A percentile compares a stretch with the other conserved stretches of the same genome.
Evolutionary conservation across 768 basidiomycete species (phyloP).

Genomic region (Pisolithus orientalis): DNA sequence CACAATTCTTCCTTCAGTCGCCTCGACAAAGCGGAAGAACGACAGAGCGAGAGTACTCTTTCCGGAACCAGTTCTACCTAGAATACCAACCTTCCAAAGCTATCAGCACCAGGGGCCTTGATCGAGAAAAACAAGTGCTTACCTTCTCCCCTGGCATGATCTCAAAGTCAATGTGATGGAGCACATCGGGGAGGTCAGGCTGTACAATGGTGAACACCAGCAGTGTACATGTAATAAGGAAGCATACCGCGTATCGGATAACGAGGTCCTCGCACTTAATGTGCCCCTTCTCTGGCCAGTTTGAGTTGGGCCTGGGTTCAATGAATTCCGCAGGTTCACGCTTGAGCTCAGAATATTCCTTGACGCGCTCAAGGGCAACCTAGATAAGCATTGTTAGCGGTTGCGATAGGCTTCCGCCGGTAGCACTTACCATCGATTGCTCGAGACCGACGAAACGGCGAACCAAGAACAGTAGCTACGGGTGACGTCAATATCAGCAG

Average conservation of each 20-base stretch:
- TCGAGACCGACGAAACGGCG: constrained; percentile 83
- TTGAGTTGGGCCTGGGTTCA: constrained; percentile 73
- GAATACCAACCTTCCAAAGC: constrained; percentile 50
- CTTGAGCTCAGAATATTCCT: constrained; percentile 79
- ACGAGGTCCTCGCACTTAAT: constrained; percentile 70
- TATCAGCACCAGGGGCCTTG: background rate
- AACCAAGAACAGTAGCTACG: constrained; percentile 58
- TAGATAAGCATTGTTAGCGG: constrained; percentile 19
- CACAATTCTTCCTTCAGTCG: constrained; percentile 64
- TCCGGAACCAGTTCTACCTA: constrained; percentile 66
- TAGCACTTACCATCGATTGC: constrained; percentile 74
- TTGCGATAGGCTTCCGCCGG: background rate
- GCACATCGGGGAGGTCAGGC: constrained; percentile 83
- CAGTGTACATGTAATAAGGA: constrained; percentile 5
- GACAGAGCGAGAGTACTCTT: constrained; percentile 80
- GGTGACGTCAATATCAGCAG: constrained; percentile 12
- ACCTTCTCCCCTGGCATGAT: constrained; percentile 75
- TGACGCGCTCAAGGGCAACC: constrained; percentile 85
- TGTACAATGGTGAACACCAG: constrained; percentile 21
- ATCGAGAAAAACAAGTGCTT: background rate
- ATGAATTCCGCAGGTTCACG: constrained; percentile 79
- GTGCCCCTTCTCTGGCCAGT: constrained; percentile 72
- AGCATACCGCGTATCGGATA: constrained; percentile 72
- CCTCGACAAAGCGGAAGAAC: constrained; percentile 90
- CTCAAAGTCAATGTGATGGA: constrained; percentile 73